Base-by-base conservation (phyloP, 345 rosid genomes). In the Mangifera indica region DNA sequence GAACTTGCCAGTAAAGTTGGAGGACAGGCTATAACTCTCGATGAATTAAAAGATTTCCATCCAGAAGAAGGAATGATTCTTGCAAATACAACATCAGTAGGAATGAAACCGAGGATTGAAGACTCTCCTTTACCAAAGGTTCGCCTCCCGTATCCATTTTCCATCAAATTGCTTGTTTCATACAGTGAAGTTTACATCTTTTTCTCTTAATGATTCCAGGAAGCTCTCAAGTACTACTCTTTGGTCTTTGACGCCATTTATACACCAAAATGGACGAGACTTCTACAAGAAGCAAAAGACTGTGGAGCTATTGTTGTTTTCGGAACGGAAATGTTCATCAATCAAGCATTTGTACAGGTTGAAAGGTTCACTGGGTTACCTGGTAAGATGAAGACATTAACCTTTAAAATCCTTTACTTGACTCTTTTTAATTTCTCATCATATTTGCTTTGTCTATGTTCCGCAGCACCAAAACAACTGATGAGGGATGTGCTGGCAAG, bases 61-160 rank as follows among this genome's bases (percentile, higher is more conserved):
- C 88, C 89, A 0, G 88, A 85, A 72, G 84, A 79, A 2, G 89
- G 85, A 45, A 87, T 84, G 91, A 84, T 87, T 75, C 91, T 85
- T 7, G 91, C 84, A 63, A 87, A 85, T 57, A 73, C 91, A 52
- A 85, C 91, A 24, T 81, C 89, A 1, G 84, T 85, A 65, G 91
- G 92, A 70, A 85, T 84, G 89, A 69, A 85, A 75, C 92, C 92
- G 49, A 84, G 81, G 65, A 73, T 54, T 3, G 81, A 85, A 7
- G 82, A 74, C 42, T 76, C 86, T 48, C 89, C 84, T 22, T 44
- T 88, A 63, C 69, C 89, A 24, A 85, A 87, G 89, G 92, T 85
- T 66, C 57, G 76, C 53, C 57, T 52, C 4, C 56, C 13, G 15
- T 64, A 29, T 64, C 18, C n/a, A 21, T 11, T 2, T 48, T 54